Evolutionary conservation across 2,329 filamentous ascomycete species (phyloP).

Genomic region (Tolypocladium nubicola): DNA sequence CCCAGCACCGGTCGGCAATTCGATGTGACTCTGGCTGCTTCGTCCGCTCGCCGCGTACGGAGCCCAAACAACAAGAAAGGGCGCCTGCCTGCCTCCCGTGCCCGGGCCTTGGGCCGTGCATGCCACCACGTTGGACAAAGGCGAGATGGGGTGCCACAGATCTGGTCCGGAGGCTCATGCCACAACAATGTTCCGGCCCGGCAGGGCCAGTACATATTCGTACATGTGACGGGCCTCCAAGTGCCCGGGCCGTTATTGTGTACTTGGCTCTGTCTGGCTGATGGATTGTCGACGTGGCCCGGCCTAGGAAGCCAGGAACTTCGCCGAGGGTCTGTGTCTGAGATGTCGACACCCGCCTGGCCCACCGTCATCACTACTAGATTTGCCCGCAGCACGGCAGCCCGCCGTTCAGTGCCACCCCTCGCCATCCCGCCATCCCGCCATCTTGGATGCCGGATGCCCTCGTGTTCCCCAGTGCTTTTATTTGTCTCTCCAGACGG

Average conservation of each 20-base stretch:
- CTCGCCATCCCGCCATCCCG: slow-evolving; percentile 17
- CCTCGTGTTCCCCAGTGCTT: slow-evolving; percentile 12
- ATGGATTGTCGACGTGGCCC: slow-evolving; percentile 3
- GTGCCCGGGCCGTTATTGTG: not conserved
- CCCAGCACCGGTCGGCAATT: slow-evolving; percentile 2
- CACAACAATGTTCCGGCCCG: slow-evolving; percentile 22
- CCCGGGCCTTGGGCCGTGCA: slow-evolving; percentile 1
- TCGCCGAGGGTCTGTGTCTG: slow-evolving; percentile 10
- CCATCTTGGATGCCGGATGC: slow-evolving; percentile 20
- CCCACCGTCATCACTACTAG: not conserved
- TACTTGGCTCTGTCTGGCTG: slow-evolving; percentile 1
- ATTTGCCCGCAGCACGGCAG: slow-evolving; percentile 12
- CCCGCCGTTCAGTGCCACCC: slow-evolving; percentile 12
- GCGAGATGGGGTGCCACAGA: slow-evolving; percentile 30
- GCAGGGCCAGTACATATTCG: not conserved
- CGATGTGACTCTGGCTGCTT: not conserved
- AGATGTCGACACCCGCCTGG: slow-evolving; percentile 15
- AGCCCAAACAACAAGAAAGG: not conserved
- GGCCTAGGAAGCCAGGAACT: not conserved
- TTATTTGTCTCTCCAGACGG: slow-evolving; percentile 2
- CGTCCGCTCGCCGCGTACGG: not conserved
- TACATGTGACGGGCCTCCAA: not conserved
- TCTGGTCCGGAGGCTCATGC: slow-evolving; percentile 21
- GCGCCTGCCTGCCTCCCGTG: not conserved
- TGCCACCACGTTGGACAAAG: slow-evolving; percentile 16